These are phyloP conservation scores for Mortierella sp. DNA, from an alignment of 371 early-diverging fungal species.

Conservation along the genomic window DNA sequence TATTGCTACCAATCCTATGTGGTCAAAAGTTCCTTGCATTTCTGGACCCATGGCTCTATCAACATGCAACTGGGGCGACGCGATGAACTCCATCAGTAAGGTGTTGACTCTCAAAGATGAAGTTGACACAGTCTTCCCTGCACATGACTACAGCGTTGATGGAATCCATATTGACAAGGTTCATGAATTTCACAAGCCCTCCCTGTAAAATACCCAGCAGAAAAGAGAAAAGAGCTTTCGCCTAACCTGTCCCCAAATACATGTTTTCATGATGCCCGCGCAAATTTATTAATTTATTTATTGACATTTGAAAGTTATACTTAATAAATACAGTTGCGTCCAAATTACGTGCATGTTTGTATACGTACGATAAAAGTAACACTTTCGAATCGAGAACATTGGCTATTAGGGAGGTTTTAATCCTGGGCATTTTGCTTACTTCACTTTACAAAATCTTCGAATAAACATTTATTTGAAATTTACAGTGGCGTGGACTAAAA, in stretches of 20 bases:
- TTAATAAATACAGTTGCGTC: no score
- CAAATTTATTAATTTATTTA: neutral
- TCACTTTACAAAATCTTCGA: no score
- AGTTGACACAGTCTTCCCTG: slow-evolving; percentile 55
- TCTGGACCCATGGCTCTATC: slow-evolving; percentile 50
- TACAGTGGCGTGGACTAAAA: no score
- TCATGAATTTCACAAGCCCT: slow-evolving; percentile 44
- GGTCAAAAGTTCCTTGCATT: slow-evolving; percentile 35
- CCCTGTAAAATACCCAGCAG: neutral
- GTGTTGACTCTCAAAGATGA: slow-evolving; percentile 41
- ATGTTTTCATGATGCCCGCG: neutral
- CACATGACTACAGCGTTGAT: slow-evolving; percentile 48
- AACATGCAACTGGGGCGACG: slow-evolving; percentile 47
- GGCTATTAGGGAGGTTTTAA: no score
- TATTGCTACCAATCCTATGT: slow-evolving; percentile 37
- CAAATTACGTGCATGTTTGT: no score
- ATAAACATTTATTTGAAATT: no score
- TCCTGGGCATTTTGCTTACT: no score
- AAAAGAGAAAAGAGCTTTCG: neutral
- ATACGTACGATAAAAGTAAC: no score
- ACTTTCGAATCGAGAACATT: no score
- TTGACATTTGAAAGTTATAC: no score
- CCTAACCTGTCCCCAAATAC: neutral
- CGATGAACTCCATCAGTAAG: slow-evolving; percentile 51
- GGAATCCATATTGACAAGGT: slow-evolving; percentile 54